Evolutionary conservation across 352 stramenopile species (phyloP).

Genomic region (Pythium folliculosum): DNA sequence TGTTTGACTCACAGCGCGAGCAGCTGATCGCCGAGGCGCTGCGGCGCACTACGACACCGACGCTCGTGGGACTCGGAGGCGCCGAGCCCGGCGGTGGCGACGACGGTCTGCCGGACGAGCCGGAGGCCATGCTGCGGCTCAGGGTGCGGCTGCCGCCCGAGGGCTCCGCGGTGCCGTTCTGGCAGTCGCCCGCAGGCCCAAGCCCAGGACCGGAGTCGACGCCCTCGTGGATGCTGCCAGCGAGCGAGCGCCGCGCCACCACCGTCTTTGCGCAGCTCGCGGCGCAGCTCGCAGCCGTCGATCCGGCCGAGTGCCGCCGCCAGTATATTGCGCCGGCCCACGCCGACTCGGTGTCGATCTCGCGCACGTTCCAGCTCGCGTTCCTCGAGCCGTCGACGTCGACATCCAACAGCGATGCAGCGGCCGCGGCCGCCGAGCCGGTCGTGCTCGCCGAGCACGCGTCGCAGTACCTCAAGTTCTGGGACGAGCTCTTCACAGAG

Average conservation of each 20-base stretch:
- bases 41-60: constrained; percentile 15
- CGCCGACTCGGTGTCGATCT: not conserved
- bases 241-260: not conserved
- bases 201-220: not conserved
- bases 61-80: not conserved
- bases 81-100: constrained; percentile 3
- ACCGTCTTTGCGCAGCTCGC: constrained; percentile 12
- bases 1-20: constrained; percentile 24
- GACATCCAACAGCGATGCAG: not conserved
- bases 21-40: constrained; percentile 19
- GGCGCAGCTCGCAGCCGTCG: not conserved
- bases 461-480: constrained; percentile 49
- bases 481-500: constrained; percentile 47
- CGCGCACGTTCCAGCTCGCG: constrained; percentile 6
- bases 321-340: not conserved
- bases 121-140: constrained; percentile 7
- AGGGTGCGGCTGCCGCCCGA: not conserved
- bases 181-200: not conserved
- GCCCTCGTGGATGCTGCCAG: not conserved
- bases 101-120: not conserved
- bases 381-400: constrained; percentile 3
- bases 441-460: constrained; percentile 23
- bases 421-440: not conserved
- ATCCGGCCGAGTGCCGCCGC: constrained; percentile 10
- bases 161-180: not conserved